phyloP scores from a whole-genome alignment of 176 grass and related monocot species.

The Cenchrus fungigraminus region DNA sequence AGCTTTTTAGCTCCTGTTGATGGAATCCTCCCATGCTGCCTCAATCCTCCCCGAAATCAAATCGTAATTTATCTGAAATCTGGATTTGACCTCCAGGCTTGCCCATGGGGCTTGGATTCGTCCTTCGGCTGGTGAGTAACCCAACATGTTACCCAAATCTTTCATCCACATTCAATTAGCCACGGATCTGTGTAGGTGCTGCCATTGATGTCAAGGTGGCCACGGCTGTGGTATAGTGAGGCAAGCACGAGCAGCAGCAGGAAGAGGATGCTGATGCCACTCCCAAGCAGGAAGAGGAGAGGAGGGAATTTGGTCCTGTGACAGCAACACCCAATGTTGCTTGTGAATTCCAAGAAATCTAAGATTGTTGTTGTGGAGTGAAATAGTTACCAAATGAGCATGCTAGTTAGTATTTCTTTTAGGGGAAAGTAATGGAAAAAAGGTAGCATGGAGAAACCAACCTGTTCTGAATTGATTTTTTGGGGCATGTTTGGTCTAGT shows the following conservation, averaged over 20 bases:
- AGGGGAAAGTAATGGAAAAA: slow-evolving; percentile 37
- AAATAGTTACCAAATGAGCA: slow-evolving; percentile 29
- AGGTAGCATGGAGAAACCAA: slow-evolving; percentile 8
- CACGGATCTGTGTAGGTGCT: no score
- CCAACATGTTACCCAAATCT: no score
- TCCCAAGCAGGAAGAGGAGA: slow-evolving; percentile 50
- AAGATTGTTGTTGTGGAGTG: slow-evolving; percentile 35
- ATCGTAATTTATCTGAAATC: no score
- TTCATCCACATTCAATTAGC: no score
- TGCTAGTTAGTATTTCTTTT: slow-evolving; percentile 40
- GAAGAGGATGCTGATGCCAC: slow-evolving; percentile 7
- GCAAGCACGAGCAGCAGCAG: slow-evolving; percentile 32
- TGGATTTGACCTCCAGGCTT: no score
- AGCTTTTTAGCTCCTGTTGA: no score
- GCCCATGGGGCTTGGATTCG: no score
- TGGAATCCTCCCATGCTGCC: no score
- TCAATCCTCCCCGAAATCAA: no score
- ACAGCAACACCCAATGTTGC: slow-evolving; percentile 43
- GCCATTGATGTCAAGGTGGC: no score
- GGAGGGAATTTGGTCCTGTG: slow-evolving; percentile 51
- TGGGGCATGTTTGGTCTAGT: background rate
- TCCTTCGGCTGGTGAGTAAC: no score
- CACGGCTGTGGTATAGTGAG: background rate
- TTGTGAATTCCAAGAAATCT: slow-evolving; percentile 75
- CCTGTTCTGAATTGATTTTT: slow-evolving; percentile 8